Conservation (phyloP, 2,329 filamentous ascomycete species). For the Diplodia mutila region DNA sequence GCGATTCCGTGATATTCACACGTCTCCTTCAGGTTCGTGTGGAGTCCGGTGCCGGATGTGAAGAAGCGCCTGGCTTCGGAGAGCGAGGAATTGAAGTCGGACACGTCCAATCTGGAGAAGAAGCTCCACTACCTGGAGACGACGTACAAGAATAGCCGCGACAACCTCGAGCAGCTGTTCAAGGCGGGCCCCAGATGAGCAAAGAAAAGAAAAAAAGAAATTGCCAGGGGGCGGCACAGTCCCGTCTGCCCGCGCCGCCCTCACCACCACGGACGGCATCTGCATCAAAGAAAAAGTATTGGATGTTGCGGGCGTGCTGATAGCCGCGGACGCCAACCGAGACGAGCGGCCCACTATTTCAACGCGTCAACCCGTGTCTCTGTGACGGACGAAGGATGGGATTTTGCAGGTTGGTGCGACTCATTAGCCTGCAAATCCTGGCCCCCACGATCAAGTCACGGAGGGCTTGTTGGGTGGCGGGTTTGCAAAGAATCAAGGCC, state of each 20-base stretch:
- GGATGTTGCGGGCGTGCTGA: not conserved
- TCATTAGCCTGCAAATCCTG: not conserved
- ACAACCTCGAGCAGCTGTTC: conserved; percentile 89
- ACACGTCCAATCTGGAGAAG: conserved; percentile 82
- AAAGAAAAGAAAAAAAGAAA: conserved; percentile 27
- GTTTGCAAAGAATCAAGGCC: not conserved
- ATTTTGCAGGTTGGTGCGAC: not conserved
- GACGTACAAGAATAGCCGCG: conserved; percentile 90
- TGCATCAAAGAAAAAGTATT: conserved; percentile 28
- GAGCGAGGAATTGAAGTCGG: conserved; percentile 72
- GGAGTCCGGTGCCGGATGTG: conserved; percentile 71
- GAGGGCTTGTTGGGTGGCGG: conserved; percentile 1
- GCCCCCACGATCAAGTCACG: conserved; percentile 15
- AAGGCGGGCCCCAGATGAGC: conserved; percentile 44
- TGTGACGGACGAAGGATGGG: not conserved
- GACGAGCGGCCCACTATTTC: conserved; percentile 1
- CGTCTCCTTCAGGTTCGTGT: conserved; percentile 78
- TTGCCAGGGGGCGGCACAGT: conserved; percentile 32
- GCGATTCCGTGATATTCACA: not conserved
- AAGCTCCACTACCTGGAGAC: conserved; percentile 92
- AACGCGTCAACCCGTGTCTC: not conserved
- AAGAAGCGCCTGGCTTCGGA: conserved; percentile 77
- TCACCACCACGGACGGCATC: conserved; percentile 40
- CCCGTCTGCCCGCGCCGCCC: conserved; percentile 28
- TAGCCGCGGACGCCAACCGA: not conserved